Base-by-base conservation (phyloP, 352 stramenopile genomes). In the Globisporangium splendens region DNA sequence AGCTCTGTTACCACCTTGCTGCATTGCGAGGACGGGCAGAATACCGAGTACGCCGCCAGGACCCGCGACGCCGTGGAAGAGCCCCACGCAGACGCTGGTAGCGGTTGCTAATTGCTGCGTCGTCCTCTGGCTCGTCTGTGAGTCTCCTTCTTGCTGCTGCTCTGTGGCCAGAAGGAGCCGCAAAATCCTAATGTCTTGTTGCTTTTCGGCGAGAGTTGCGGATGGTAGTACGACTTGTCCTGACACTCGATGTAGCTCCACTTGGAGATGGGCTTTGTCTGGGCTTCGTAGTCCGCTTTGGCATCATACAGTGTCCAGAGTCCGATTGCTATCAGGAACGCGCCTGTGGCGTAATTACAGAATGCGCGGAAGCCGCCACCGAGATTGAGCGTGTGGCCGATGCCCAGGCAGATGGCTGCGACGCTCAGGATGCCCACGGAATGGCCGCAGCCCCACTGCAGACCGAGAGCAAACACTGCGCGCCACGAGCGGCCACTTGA, bases 391-490 rank as follows among this genome's bases (percentile, higher is more conserved):
- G 62, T 60, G 47, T 72, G 78, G 47, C 67, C 88, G 13, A 72
- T 61, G 0, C 69, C 79, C 66, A 79, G 88, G 57, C 68, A 86
- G 39, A 68, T 70, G 22, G 66, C 59, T 20, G 68, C 91, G 53
- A 89, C 65, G 17, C 71, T 22, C 14, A 97, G 43, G 52, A 98
- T 85, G n/a, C 92, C 92, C 0, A 91, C 65, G 14, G 79, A 87
- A 61, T 97, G 91, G 21, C 92, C 91, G 22, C 86, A 70, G 11
- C 92, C 92, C 92, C 89, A 98, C 61, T 91, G 83, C 18, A 86
- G 63, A 18, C 90, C 90, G 0, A 97, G 78, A 1, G 62, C 65
- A 65, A 97, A 93, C 20, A 86, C 77, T 17, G 7, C 28, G 7
- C 63, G 65, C 56, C 73, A 89, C 17, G 79, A 86, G 54, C 75